A percentile compares a stretch with the other conserved stretches of the same genome.
phyloP scores from a whole-genome alignment of 2,329 filamentous ascomycete species.

The Ascochyta fabae region DNA sequence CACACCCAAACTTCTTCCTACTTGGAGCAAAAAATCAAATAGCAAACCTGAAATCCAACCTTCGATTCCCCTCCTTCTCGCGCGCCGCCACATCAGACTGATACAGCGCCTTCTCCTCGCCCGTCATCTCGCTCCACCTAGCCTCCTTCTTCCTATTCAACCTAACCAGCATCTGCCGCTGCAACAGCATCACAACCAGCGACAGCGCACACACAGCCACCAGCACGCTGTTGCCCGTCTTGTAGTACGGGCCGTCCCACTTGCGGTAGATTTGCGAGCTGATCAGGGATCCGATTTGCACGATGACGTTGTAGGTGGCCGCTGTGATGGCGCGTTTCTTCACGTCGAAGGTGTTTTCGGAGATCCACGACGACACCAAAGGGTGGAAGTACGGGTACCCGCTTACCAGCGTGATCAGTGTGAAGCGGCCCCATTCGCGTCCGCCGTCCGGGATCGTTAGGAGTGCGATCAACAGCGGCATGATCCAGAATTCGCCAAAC shows the following conservation, averaged over 20 bases:
- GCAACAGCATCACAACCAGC: conserved; percentile 57
- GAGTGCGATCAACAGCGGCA: conserved; percentile 51
- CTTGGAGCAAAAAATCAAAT: neutral
- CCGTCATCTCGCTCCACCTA: conserved; percentile 58
- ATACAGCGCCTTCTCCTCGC: conserved; percentile 59
- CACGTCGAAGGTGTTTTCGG: conserved; percentile 68
- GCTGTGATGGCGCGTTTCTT: conserved; percentile 67
- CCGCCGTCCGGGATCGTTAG: conserved; percentile 42
- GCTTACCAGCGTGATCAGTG: conserved; percentile 48
- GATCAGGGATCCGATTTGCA: conserved; percentile 51
- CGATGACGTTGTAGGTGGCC: conserved; percentile 65
- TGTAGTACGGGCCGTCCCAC: conserved; percentile 62
- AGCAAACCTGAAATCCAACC: conserved; percentile 50
- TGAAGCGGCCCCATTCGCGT: conserved; percentile 49
- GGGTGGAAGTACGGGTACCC: conserved; percentile 59
- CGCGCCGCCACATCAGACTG: conserved; percentile 46
- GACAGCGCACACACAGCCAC: conserved; percentile 59
- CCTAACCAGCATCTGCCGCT: conserved; percentile 50
- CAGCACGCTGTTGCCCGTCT: conserved; percentile 59
- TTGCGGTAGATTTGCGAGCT: conserved; percentile 57
- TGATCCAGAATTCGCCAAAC: conserved; percentile 51
- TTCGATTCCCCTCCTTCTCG: conserved; percentile 47
- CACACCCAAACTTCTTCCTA: too few species aligned
- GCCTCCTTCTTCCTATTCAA: conserved; percentile 48
- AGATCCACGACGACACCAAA: conserved; percentile 66